Evolutionary conservation across 768 basidiomycete genomes (phyloP).

Genomic region (Agrocybe praecox): DNA sequence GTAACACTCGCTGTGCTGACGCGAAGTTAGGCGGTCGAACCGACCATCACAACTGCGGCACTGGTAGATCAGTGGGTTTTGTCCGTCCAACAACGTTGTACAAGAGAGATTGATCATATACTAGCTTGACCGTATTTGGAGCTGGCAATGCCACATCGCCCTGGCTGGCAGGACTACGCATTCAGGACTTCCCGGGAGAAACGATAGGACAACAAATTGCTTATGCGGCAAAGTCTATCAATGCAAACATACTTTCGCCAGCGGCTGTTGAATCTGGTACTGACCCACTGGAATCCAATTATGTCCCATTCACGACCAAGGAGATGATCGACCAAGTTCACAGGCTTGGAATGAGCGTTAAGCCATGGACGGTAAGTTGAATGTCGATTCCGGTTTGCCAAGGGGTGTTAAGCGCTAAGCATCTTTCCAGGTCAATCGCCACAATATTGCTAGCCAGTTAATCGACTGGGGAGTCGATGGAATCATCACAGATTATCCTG

Average conservation of each 20-base stretch:
- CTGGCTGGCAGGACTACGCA: constrained; percentile 71
- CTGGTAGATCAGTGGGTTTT: constrained; percentile 61
- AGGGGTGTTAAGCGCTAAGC: background rate
- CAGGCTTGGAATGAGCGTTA: constrained; percentile 59
- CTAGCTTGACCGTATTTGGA: constrained; percentile 41
- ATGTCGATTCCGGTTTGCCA: background rate
- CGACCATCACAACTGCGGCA: constrained; percentile 59
- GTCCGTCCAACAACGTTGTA: background rate
- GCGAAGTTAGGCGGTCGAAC: constrained; percentile 49
- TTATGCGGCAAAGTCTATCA: constrained; percentile 66
- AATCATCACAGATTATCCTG: constrained; percentile 78
- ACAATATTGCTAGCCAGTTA: constrained; percentile 64
- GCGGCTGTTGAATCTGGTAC: constrained; percentile 42
- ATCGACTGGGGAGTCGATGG: constrained; percentile 68
- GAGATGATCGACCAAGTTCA: constrained; percentile 74
- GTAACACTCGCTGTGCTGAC: too few relatives aligned
- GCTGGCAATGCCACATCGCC: constrained; percentile 50
- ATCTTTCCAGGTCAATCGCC: constrained; percentile 53
- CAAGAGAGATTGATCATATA: background rate
- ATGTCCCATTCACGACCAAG: constrained; percentile 60
- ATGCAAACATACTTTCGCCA: constrained; percentile 69
- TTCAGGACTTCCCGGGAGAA: constrained; percentile 65
- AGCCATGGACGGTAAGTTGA: constrained; percentile 71
- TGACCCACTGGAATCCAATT: constrained; percentile 47
- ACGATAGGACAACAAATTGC: constrained; percentile 61